Evolutionary conservation across 495 filamentous ascomycete species (phyloP).

Genomic region (Hypoxylon rickii): DNA sequence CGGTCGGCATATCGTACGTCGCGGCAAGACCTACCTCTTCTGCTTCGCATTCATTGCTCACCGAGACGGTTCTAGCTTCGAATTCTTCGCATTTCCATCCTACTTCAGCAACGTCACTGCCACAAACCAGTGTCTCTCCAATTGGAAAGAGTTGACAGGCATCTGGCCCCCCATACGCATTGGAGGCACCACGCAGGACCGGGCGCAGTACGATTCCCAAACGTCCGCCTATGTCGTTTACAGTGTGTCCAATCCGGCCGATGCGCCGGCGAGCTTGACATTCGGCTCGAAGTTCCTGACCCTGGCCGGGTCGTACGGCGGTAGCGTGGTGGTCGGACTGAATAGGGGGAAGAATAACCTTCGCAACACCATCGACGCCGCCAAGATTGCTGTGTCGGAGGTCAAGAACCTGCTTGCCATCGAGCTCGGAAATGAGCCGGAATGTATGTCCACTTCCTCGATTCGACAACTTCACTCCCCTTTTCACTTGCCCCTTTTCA

Average conservation of each 20-base stretch:
- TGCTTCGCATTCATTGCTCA: neutral
- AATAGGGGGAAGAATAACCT: constrained; percentile 62
- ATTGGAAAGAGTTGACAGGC: constrained; percentile 58
- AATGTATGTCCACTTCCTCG: constrained; percentile 53
- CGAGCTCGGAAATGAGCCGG: constrained; percentile 66
- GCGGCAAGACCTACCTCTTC: constrained; percentile 17
- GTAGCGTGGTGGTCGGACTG: constrained; percentile 59
- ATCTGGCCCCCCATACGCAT: constrained; percentile 63
- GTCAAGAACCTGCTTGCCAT: constrained; percentile 60
- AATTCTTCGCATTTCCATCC: constrained; percentile 64
- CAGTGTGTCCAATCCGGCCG: constrained; percentile 56
- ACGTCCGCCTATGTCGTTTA: constrained; percentile 58
- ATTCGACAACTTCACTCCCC: no score
- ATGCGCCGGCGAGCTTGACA: constrained; percentile 59
- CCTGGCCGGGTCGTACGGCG: constrained; percentile 55
- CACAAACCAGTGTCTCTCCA: constrained; percentile 59
- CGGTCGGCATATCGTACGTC: constrained; percentile 61
- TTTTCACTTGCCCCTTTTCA: no score
- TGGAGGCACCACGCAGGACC: constrained; percentile 65
- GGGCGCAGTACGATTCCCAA: constrained; percentile 57
- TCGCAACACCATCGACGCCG: constrained; percentile 60
- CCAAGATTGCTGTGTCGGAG: constrained; percentile 48
- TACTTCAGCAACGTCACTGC: constrained; percentile 60
- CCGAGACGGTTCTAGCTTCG: constrained; percentile 43
- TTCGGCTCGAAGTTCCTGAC: constrained; percentile 61